Conservation (phyloP, 495 filamentous ascomycete species). For the Podospora fimiseda region DNA sequence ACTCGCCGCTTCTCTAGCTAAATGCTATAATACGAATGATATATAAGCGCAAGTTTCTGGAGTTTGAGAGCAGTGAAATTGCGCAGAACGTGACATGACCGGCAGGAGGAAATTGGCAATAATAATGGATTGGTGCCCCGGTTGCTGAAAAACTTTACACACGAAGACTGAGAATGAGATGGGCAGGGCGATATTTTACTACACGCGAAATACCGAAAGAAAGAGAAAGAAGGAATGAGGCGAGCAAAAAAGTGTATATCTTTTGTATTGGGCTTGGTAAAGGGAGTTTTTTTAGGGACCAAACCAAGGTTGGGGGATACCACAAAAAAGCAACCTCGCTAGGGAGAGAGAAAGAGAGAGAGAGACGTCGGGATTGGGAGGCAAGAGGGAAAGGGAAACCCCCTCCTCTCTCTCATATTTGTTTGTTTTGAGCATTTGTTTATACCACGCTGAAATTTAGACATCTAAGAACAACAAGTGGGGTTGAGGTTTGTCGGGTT, state of each 20-base stretch:
- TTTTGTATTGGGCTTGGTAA: not conserved
- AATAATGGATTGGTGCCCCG: too few relatives aligned
- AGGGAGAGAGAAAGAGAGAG: not conserved
- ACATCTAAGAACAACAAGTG: too few relatives aligned
- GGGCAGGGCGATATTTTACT: not conserved
- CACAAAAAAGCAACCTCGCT: not conserved
- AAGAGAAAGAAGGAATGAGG: too few relatives aligned
- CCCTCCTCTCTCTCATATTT: not conserved
- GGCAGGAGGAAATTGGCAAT: not conserved
- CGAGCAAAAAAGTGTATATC: not conserved
- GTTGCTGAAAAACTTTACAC: not conserved
- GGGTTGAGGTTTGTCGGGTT: too few relatives aligned
- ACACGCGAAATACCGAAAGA: not conserved
- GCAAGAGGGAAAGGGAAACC: not conserved
- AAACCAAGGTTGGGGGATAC: not conserved
- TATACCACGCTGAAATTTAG: not conserved
- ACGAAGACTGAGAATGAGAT: not conserved
- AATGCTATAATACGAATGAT: constrained; percentile 6
- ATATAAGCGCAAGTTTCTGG: too few relatives aligned
- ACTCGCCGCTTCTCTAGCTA: constrained; percentile 82
- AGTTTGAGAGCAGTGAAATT: not conserved
- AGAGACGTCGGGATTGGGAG: not conserved
- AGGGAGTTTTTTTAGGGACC: not conserved
- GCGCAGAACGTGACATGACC: not conserved
- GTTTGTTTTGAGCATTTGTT: not conserved